phyloP scores from a whole-genome alignment of 2,329 filamentous ascomycete genomes.

The Ambrosiella cleistominuta region DNA sequence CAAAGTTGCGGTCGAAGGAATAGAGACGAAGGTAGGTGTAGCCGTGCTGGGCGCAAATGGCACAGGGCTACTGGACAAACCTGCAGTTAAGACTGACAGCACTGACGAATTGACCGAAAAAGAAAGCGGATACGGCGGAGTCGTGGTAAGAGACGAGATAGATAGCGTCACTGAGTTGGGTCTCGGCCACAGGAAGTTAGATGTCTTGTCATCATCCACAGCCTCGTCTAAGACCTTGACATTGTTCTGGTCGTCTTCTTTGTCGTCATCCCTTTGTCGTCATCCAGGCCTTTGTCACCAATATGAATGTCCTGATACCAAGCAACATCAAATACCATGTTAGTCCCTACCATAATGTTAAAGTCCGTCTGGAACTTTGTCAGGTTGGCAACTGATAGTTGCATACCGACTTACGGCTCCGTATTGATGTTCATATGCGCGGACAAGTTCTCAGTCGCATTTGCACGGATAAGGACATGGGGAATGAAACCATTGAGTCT shows the following conservation, averaged over 20 bases:
- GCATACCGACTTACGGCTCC: not conserved
- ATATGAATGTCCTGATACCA: not conserved
- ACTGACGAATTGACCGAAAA: no score
- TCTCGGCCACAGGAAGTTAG: no score
- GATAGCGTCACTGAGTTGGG: no score
- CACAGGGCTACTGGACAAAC: no score
- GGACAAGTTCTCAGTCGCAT: slow-evolving; percentile 3
- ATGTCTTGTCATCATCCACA: not conserved
- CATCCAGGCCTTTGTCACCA: not conserved
- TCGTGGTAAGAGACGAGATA: no score
- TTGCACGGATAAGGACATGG: not conserved
- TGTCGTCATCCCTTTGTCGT: not conserved
- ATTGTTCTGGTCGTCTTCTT: not conserved
- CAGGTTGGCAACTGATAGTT: not conserved
- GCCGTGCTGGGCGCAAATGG: no score
- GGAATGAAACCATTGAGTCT: slow-evolving; percentile 1
- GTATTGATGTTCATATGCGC: slow-evolving; percentile 10
- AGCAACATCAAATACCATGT: slow-evolving; percentile 4
- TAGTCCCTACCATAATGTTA: not conserved
- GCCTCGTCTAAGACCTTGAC: not conserved
- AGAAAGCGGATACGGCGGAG: no score
- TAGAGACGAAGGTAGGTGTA: no score
- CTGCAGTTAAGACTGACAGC: no score
- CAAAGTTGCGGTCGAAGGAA: no score
- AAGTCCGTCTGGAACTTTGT: not conserved